phyloP scores from a whole-genome alignment of 1,284 basidiomycete species.

The Puccinia hordei region DNA sequence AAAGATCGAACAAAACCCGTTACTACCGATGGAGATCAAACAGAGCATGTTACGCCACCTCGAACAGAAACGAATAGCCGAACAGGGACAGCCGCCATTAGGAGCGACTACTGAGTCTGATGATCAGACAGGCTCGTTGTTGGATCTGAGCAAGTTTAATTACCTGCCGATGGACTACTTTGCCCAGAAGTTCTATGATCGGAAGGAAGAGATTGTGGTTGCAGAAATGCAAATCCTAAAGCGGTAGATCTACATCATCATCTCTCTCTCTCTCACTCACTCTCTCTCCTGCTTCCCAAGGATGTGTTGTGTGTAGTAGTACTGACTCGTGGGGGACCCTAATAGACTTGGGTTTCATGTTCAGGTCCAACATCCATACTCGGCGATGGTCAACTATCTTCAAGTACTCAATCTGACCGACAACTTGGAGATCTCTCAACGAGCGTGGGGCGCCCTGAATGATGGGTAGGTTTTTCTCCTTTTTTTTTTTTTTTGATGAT shows the following conservation, averaged over 20 bases:
- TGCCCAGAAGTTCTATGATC: slow-evolving; percentile 76
- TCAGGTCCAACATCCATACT: slow-evolving; percentile 82
- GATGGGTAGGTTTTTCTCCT: slow-evolving; percentile 58
- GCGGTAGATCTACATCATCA: slow-evolving; percentile 61
- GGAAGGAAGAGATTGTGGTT: slow-evolving; percentile 85
- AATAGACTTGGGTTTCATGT: slow-evolving; percentile 59
- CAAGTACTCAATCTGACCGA: slow-evolving; percentile 74
- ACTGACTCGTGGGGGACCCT: slow-evolving; percentile 26
- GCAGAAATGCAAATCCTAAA: slow-evolving; percentile 98
- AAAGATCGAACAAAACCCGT: slow-evolving; percentile 41
- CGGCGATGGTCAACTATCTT: slow-evolving; percentile 91
- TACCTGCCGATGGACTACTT: slow-evolving; percentile 85
- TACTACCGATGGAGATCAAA: slow-evolving; percentile 42
- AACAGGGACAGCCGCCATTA: slow-evolving; percentile 36
- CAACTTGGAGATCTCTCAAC: slow-evolving; percentile 55
- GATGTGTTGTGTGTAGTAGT: not conserved
- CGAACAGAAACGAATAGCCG: slow-evolving; percentile 62
- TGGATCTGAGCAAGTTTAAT: slow-evolving; percentile 63
- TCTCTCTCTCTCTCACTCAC: not conserved
- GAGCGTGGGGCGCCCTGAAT: slow-evolving; percentile 60
- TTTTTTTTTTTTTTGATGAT: not conserved
- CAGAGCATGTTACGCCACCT: slow-evolving; percentile 55
- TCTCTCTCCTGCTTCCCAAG: not conserved
- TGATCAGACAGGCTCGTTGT: slow-evolving; percentile 53
- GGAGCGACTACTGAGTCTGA: slow-evolving; percentile 32